Conservation (phyloP, 768 basidiomycete genomes). For the Pleurotus platypus region DNA sequence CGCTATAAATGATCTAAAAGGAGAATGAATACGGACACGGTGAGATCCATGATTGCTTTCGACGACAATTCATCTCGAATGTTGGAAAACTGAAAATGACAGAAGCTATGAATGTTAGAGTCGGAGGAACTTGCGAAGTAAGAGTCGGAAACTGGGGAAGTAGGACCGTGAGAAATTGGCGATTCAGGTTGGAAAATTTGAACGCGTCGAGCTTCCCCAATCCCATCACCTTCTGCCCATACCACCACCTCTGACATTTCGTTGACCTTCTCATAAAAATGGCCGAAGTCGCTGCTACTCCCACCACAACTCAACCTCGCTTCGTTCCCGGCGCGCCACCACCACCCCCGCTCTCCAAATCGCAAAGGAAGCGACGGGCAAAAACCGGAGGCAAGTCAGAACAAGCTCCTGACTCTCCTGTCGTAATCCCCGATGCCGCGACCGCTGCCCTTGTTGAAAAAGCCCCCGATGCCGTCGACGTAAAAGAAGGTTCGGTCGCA, state of each 20-base stretch:
- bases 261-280: constrained; percentile 22
- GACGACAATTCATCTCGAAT: too few species aligned
- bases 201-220: constrained; percentile 12
- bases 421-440: constrained; percentile 40
- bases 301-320: constrained; percentile 33
- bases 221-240: constrained; percentile 4
- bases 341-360: constrained; percentile 53
- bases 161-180: constrained; percentile 1
- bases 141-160: neutral
- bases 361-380: constrained; percentile 63
- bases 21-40: too few species aligned
- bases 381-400: constrained; percentile 21
- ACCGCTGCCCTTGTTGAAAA: constrained; percentile 46
- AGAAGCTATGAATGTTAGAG: too few species aligned
- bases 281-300: constrained; percentile 26
- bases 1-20: too few species aligned
- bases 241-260: constrained; percentile 8
- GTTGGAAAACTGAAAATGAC: too few species aligned
- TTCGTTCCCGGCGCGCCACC: constrained; percentile 78
- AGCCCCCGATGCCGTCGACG: constrained; percentile 42
- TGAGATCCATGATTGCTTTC: too few species aligned
- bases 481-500: constrained; percentile 42
- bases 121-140: too few species aligned
- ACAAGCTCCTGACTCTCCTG: constrained; percentile 39
- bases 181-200: constrained; percentile 1